These are phyloP conservation scores for Cladorrhinum samala DNA, from an alignment of 495 filamentous ascomycete species.

Conservation along the genomic window DNA sequence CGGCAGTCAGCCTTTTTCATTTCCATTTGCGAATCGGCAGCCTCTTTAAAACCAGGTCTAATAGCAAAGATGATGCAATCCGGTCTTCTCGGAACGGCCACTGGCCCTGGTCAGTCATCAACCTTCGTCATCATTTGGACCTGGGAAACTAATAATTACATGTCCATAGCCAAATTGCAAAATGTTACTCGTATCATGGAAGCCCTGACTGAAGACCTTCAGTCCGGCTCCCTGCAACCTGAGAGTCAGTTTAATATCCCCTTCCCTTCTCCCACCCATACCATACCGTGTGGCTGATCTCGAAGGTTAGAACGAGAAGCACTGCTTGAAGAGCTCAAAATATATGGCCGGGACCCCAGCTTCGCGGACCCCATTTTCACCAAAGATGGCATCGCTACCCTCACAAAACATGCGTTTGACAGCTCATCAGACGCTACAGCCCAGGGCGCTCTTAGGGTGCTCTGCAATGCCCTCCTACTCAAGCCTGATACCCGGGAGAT, in stretches of 20 bases:
- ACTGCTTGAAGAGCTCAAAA: conserved; percentile 58
- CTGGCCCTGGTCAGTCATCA: background rate
- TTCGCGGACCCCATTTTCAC: conserved; percentile 78
- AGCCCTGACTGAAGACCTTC: background rate
- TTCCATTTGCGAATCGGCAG: background rate
- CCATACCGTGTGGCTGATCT: conserved; percentile 60
- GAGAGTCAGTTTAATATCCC: background rate
- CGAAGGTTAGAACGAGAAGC: conserved; percentile 17
- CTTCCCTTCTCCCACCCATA: too few species aligned
- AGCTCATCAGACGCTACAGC: conserved; percentile 53
- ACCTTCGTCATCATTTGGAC: background rate
- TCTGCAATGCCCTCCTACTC: conserved; percentile 83
- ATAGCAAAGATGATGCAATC: background rate
- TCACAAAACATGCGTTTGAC: conserved; percentile 68
- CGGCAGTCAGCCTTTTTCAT: too few species aligned
- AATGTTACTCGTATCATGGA: background rate
- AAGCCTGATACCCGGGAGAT: conserved; percentile 64
- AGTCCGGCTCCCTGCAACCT: background rate
- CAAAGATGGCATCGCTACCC: conserved; percentile 66
- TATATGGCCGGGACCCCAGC: conserved; percentile 64
- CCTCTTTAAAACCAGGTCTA: conserved; percentile 8
- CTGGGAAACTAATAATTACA: background rate
- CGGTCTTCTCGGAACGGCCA: background rate
- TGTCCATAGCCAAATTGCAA: background rate
- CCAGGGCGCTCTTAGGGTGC: conserved; percentile 71